A percentile compares a stretch with the other conserved stretches of the same genome.
Conservation (phyloP, 139 green algal genomes). For the Closterium sp. region DNA sequence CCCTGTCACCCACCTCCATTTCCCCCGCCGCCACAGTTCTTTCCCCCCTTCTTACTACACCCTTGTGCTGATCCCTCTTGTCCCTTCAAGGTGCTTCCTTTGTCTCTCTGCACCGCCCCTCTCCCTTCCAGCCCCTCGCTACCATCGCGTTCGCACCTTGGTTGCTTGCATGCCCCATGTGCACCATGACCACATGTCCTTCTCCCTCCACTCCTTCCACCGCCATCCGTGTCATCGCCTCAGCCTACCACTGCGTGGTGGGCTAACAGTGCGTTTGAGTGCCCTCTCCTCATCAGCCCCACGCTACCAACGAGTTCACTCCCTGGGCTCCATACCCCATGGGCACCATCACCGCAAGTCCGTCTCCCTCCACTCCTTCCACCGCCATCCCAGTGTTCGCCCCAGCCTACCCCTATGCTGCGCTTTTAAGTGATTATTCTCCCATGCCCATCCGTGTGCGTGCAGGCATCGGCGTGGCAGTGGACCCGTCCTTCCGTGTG, state of each 20-base stretch:
- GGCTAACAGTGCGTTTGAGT: too few species aligned
- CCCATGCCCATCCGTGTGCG: background rate
- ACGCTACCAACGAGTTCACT: background rate
- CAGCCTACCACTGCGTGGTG: too few species aligned
- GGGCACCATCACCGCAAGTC: background rate
- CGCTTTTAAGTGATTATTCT: background rate
- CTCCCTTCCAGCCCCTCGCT: background rate
- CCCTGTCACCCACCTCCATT: too few species aligned
- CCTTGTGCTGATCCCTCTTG: too few species aligned
- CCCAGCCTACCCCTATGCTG: background rate
- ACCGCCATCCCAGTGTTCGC: background rate
- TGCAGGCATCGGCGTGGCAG: constrained; percentile 94
- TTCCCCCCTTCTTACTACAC: too few species aligned
- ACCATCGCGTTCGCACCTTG: background rate
- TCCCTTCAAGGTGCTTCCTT: background rate
- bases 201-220: background rate
- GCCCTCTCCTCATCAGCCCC: background rate
- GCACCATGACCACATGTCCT: background rate
- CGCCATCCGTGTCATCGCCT: background rate
- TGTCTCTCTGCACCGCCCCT: background rate
- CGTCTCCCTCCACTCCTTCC: background rate
- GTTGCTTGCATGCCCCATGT: constrained; percentile 18
- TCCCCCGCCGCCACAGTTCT: too few species aligned
- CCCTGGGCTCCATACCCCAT: constrained; percentile 20
- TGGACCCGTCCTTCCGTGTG: constrained; percentile 92